Evolutionary conservation across 169 alveolate species (phyloP).

Genomic region (Eimeria zaria): DNA sequence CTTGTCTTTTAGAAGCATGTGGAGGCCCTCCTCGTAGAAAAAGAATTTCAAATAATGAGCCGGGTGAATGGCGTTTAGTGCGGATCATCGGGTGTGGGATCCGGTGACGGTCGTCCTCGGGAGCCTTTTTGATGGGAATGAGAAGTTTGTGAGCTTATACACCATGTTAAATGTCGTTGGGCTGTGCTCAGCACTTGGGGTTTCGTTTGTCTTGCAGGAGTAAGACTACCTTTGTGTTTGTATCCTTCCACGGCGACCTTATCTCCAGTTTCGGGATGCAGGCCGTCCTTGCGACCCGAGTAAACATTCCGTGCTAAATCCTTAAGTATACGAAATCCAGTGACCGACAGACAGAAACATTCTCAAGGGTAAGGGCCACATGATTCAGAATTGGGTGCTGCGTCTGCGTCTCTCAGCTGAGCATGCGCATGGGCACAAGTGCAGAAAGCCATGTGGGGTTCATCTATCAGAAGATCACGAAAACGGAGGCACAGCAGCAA

Average conservation of each 20-base stretch:
- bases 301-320: not conserved
- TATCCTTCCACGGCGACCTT: constrained; percentile 75
- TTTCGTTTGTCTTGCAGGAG: constrained; percentile 57
- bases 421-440: constrained; percentile 81
- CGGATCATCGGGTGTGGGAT: not conserved
- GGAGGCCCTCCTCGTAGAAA: not conserved
- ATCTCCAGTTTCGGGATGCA: constrained; percentile 64
- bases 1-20: not conserved
- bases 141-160: not conserved
- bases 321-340: not conserved
- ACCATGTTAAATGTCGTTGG: not conserved
- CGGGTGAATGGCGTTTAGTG: not conserved
- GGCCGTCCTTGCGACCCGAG: constrained; percentile 60
- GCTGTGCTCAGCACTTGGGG: not conserved
- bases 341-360: not conserved
- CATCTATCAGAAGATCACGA: constrained; percentile 48
- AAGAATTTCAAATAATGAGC: not conserved
- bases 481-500: not conserved
- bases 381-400: not conserved
- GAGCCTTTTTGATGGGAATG: not conserved
- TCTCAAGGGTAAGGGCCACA: not conserved
- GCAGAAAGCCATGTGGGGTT: constrained; percentile 82
- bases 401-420: constrained; percentile 39
- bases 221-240: constrained; percentile 61
- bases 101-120: not conserved